These are phyloP conservation scores for Xylariaceae sp. DNA, from an alignment of 2,329 filamentous ascomycete genomes.

Conservation along the genomic window DNA sequence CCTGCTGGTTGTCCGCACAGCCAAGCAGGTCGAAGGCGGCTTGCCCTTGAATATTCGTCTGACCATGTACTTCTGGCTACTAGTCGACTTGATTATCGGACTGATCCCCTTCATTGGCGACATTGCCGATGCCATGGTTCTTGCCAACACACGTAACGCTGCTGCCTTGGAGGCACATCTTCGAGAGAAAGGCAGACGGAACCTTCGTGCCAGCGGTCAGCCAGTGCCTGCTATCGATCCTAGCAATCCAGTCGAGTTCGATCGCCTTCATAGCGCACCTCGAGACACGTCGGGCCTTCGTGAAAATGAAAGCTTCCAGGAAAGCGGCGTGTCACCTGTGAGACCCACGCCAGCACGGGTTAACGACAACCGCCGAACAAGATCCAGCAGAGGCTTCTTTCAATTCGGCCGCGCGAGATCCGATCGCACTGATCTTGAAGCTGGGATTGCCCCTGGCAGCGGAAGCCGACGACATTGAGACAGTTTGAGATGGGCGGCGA, in stretches of 20 bases:
- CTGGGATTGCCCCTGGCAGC: constrained; percentile 15
- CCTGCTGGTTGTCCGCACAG: constrained; percentile 67
- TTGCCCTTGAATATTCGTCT: constrained; percentile 56
- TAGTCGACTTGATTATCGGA: constrained; percentile 67
- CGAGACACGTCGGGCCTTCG: constrained; percentile 12
- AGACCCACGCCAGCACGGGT: constrained; percentile 23
- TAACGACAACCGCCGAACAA: constrained; percentile 21
- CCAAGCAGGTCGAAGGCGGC: constrained; percentile 69
- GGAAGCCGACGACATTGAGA: constrained; percentile 17
- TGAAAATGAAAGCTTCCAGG: constrained; percentile 15
- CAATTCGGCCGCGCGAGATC: constrained; percentile 32
- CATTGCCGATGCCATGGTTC: constrained; percentile 64
- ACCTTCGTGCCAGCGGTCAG: constrained; percentile 43
- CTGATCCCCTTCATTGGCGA: constrained; percentile 74
- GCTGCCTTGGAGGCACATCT: constrained; percentile 63
- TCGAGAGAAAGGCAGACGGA: constrained; percentile 60
- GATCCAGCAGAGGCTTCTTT: constrained; percentile 26
- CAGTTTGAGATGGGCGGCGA: background rate
- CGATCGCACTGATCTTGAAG: constrained; percentile 29
- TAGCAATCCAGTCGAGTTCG: constrained; percentile 49
- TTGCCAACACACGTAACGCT: constrained; percentile 72
- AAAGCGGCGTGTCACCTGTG: constrained; percentile 22
- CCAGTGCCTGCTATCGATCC: constrained; percentile 46
- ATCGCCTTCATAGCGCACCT: constrained; percentile 32
- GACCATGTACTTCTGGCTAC: constrained; percentile 77